These are phyloP conservation scores for Plasmodium yoelii DNA, from an alignment of 169 alveolate genomes.

Conservation along the genomic window DNA sequence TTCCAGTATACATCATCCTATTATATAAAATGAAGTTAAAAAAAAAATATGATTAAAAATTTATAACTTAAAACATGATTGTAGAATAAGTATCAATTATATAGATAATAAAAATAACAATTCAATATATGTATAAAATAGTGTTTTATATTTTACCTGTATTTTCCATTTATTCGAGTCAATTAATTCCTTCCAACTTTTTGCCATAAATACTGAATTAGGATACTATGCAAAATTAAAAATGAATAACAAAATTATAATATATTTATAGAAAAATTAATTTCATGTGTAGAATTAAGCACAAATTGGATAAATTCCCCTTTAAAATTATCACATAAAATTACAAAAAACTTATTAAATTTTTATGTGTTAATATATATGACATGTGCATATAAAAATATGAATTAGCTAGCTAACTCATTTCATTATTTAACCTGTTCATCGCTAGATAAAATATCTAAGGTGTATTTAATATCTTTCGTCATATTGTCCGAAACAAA, in stretches of 20 bases:
- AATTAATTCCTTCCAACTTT: slow-evolving; percentile 47
- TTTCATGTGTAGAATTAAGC: neutral
- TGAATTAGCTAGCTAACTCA: neutral
- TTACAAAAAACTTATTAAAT: too few relatives aligned
- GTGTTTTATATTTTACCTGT: slow-evolving; percentile 15
- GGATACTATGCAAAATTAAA: slow-evolving; percentile 38
- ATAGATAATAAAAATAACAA: neutral
- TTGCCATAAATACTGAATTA: slow-evolving; percentile 65
- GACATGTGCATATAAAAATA: neutral
- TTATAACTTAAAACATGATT: neutral
- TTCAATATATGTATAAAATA: neutral
- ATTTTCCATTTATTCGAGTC: slow-evolving; percentile 31
- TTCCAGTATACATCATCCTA: slow-evolving; percentile 66
- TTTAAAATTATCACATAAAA: too few relatives aligned
- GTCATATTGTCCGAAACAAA: slow-evolving; percentile 67
- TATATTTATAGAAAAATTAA: neutral
- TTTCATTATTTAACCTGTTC: slow-evolving; percentile 22
- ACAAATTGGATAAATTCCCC: neutral
- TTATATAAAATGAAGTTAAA: neutral
- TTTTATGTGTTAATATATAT: neutral
- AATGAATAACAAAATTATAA: neutral
- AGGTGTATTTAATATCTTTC: slow-evolving; percentile 41
- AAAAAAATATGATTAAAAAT: neutral
- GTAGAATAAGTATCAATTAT: neutral
- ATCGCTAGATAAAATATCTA: slow-evolving; percentile 21